Conservation (phyloP, 495 filamentous ascomycete species). For the Trypethelium eluteriae region DNA sequence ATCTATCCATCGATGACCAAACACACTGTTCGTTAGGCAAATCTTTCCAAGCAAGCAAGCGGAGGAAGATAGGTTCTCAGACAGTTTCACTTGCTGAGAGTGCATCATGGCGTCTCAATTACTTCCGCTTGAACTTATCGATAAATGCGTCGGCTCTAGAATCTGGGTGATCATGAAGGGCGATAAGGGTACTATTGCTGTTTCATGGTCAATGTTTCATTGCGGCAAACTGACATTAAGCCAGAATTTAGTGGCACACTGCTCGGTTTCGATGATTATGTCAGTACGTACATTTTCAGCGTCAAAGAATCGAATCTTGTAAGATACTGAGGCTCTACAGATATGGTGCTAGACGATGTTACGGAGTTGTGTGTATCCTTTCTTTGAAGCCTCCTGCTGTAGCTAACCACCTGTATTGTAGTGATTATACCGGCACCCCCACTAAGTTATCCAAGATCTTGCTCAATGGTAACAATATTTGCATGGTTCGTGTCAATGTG, state of each 20-base stretch:
- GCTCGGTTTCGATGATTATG: constrained; percentile 96
- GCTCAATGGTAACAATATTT: constrained; percentile 97
- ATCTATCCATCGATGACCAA: too few species aligned
- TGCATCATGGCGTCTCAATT: constrained; percentile 25
- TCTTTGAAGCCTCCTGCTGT: neutral
- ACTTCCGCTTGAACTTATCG: constrained; percentile 70
- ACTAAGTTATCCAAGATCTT: constrained; percentile 87
- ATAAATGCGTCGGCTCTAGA: constrained; percentile 93
- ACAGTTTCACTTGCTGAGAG: neutral
- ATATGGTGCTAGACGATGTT: constrained; percentile 97
- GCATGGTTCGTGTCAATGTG: constrained; percentile 62
- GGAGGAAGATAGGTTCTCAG: too few species aligned
- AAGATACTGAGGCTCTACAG: constrained; percentile 39
- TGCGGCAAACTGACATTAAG: constrained; percentile 31
- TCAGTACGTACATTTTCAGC: constrained; percentile 58
- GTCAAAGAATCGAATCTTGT: neutral
- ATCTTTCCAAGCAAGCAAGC: too few species aligned
- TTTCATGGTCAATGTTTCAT: neutral
- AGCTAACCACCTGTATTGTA: constrained; percentile 33
- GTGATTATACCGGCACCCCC: constrained; percentile 80
- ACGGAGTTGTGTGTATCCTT: constrained; percentile 81
- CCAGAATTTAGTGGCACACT: constrained; percentile 90
- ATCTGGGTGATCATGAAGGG: constrained; percentile 99
- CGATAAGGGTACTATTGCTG: constrained; percentile 61
- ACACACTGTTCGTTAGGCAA: too few species aligned